Evolutionary conservation across 208 protist species (phyloP).

Genomic region (Crithidia bombi): DNA sequence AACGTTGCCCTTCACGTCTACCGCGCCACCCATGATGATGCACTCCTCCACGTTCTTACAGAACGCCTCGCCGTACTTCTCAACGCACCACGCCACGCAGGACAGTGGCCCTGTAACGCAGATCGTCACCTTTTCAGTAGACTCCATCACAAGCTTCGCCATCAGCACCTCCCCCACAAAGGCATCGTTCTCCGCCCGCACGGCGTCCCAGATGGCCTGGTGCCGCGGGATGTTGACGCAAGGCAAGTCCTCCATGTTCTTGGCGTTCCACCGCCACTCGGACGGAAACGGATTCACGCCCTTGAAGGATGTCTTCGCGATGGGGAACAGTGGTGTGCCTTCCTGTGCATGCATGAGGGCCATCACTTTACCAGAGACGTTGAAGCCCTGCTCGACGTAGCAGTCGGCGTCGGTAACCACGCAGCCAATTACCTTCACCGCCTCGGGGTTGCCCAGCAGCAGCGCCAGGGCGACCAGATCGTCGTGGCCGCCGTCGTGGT

Average conservation of each 20-base stretch:
- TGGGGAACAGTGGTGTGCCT: slow-evolving; percentile 59
- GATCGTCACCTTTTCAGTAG: slow-evolving; percentile 76
- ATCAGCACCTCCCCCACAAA: slow-evolving; percentile 80
- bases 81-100: slow-evolving; percentile 84
- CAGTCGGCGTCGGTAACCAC: slow-evolving; percentile 88
- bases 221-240: slow-evolving; percentile 74
- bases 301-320: slow-evolving; percentile 70
- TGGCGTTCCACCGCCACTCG: slow-evolving; percentile 80
- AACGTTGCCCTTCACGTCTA: slow-evolving; percentile 87
- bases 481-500: slow-evolving; percentile 90
- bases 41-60: slow-evolving; percentile 81
- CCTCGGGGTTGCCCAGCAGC: slow-evolving; percentile 70
- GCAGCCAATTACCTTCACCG: slow-evolving; percentile 81
- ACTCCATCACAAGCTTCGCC: slow-evolving; percentile 79
- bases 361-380: slow-evolving; percentile 82
- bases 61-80: slow-evolving; percentile 78
- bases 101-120: slow-evolving; percentile 90
- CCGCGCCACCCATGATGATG: slow-evolving; percentile 90
- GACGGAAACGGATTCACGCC: slow-evolving; percentile 86
- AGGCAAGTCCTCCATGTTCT: slow-evolving; percentile 89
- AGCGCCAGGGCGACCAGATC: slow-evolving; percentile 83
- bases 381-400: slow-evolving; percentile 77
- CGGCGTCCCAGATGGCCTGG: slow-evolving; percentile 50
- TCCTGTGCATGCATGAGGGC: slow-evolving; percentile 61
- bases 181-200: slow-evolving; percentile 47